Evolutionary conservation across 2,329 filamentous ascomycete species (phyloP).

Genomic region (Orbilia quercus): DNA sequence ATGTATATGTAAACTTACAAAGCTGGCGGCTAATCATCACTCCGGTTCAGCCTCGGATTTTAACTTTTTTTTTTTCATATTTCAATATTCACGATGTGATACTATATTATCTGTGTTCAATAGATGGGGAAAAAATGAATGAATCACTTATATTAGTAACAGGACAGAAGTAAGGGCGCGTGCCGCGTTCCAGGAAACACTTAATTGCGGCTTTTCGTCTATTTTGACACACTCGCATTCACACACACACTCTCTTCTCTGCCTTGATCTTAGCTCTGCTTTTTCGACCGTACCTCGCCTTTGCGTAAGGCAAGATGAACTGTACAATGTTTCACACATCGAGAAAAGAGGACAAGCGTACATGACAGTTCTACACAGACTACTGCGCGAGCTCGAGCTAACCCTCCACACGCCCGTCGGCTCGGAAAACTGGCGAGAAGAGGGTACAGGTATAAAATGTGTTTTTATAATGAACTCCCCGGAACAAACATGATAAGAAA

Average conservation of each 20-base stretch:
- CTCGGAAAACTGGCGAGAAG: too few relatives aligned
- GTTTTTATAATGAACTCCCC: too few relatives aligned
- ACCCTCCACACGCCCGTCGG: slow-evolving; percentile 15
- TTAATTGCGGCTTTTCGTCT: too few relatives aligned
- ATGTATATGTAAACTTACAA: too few relatives aligned
- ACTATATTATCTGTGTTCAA: slow-evolving; percentile 7
- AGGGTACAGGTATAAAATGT: too few relatives aligned
- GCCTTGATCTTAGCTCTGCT: not conserved
- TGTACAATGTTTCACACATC: slow-evolving; percentile 43
- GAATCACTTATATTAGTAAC: slow-evolving; percentile 42
- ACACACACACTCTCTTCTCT: too few relatives aligned
- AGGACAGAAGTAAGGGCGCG: slow-evolving; percentile 16
- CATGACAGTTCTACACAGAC: too few relatives aligned
- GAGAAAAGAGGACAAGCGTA: not conserved
- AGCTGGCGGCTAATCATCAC: slow-evolving; percentile 50
- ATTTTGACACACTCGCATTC: too few relatives aligned
- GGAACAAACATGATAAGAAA: too few relatives aligned
- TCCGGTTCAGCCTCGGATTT: slow-evolving; percentile 36
- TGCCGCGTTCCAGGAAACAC: not conserved
- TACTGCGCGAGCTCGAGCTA: too few relatives aligned
- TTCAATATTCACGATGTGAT: too few relatives aligned
- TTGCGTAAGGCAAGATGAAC: slow-evolving; percentile 27
- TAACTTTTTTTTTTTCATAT: slow-evolving; percentile 9
- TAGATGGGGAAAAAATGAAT: too few relatives aligned
- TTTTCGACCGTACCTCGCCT: not conserved